Conservation (phyloP, 2,329 filamentous ascomycete genomes). For the Trichoderma lentiforme region DNA sequence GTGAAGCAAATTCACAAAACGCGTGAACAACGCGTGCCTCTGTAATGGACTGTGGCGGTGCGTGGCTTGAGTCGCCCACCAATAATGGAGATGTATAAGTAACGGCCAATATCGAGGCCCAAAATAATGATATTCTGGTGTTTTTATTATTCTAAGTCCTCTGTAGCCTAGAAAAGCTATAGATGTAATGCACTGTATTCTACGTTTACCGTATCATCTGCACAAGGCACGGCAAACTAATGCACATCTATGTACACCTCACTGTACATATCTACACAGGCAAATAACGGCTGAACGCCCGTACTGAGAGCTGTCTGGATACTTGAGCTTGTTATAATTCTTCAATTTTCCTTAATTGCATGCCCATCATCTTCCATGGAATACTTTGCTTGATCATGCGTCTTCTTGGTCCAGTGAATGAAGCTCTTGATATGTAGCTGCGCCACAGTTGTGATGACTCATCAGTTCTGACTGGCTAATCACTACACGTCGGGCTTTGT, state of each 20-base stretch:
- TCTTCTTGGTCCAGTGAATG: neutral
- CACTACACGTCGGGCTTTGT: constrained; percentile 5
- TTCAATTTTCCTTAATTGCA: neutral
- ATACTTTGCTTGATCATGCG: neutral
- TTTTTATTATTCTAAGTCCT: neutral
- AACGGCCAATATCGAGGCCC: neutral
- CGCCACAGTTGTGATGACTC: constrained; percentile 25
- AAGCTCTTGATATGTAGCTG: neutral
- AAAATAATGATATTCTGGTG: neutral
- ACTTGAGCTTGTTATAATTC: neutral
- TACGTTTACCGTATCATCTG: rapidly evolving
- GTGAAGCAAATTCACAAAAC: constrained; percentile 1
- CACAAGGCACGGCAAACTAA: neutral
- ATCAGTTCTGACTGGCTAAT: constrained; percentile 10
- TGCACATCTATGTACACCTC: neutral
- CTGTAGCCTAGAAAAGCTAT: neutral
- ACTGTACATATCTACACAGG: neutral
- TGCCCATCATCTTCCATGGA: neutral
- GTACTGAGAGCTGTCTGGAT: neutral
- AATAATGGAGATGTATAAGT: neutral
- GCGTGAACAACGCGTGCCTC: constrained; percentile 10
- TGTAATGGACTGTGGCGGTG: constrained; percentile 20
- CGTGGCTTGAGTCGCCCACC: neutral
- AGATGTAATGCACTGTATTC: neutral
- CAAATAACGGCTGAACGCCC: neutral